These are phyloP conservation scores for Violaceomyces palustris DNA, from an alignment of 1,284 basidiomycete species.

Conservation along the genomic window DNA sequence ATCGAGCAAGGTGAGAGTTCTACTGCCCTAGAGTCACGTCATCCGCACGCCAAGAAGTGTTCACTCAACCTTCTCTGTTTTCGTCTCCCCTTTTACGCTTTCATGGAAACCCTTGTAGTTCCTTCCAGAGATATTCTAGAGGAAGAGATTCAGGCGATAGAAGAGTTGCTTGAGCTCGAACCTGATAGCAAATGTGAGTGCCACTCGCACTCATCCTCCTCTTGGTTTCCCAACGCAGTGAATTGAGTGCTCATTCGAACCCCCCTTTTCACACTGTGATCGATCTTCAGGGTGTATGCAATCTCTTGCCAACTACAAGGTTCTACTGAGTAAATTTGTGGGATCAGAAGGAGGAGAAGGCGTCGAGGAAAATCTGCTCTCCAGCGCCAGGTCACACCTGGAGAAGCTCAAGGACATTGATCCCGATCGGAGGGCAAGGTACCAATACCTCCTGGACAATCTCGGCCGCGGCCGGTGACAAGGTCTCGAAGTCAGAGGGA, in stretches of 20 bases:
- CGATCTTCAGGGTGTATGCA: slow-evolving; percentile 32
- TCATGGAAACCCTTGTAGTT: too few species aligned
- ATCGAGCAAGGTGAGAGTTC: slow-evolving; percentile 60
- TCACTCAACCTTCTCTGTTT: not conserved
- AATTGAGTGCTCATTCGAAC: not conserved
- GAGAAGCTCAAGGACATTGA: slow-evolving; percentile 26
- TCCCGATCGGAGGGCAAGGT: slow-evolving; percentile 34
- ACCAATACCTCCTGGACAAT: slow-evolving; percentile 25
- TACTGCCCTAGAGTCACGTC: too few species aligned
- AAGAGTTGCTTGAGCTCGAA: slow-evolving; percentile 82
- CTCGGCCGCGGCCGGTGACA: too few species aligned
- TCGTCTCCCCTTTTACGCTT: too few species aligned
- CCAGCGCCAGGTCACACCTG: not conserved
- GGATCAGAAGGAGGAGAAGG: not conserved
- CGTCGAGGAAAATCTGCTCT: not conserved
- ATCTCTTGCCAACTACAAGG: slow-evolving; percentile 30
- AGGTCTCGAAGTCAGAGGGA: too few species aligned
- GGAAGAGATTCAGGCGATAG: slow-evolving; percentile 74
- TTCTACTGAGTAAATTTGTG: slow-evolving; percentile 3
- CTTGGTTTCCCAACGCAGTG: too few species aligned
- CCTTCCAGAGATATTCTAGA: slow-evolving; percentile 57
- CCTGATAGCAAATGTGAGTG: slow-evolving; percentile 85
- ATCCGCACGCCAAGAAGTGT: too few species aligned
- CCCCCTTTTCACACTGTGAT: not conserved
- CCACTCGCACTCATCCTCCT: not conserved